These are phyloP conservation scores for Fusarium annulatum DNA, from an alignment of 2,329 filamentous ascomycete genomes.

Conservation along the genomic window DNA sequence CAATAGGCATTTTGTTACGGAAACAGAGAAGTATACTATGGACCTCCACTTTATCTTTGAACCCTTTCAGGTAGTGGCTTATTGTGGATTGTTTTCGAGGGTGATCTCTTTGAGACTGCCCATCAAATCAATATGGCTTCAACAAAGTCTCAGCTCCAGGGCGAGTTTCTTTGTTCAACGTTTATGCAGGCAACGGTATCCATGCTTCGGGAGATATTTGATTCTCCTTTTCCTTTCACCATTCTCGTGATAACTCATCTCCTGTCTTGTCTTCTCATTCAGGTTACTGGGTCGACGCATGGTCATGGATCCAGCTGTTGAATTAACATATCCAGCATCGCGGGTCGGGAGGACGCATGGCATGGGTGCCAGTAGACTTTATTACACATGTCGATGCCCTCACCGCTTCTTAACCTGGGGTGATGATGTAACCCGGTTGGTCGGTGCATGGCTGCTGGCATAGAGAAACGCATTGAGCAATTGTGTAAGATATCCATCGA, in stretches of 20 bases:
- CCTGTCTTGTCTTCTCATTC: conserved; percentile 5
- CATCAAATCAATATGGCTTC: conserved; percentile 6
- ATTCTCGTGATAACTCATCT: conserved; percentile 26
- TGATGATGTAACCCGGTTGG: conserved; percentile 44
- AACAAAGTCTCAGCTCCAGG: conserved; percentile 19
- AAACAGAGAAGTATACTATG: neutral
- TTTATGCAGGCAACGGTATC: conserved; percentile 15
- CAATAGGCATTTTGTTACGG: neutral
- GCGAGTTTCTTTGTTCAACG: conserved; percentile 24
- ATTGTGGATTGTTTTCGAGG: conserved; percentile 4
- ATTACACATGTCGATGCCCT: conserved; percentile 33
- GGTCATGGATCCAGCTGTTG: conserved; percentile 27
- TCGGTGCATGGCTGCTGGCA: conserved; percentile 29
- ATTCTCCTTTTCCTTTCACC: conserved; percentile 12
- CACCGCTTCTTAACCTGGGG: conserved; percentile 43
- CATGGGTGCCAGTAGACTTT: conserved; percentile 23
- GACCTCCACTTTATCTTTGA: neutral
- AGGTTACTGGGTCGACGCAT: conserved; percentile 44
- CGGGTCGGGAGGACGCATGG: conserved; percentile 37
- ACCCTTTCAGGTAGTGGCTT: conserved; percentile 21
- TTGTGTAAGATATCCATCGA: conserved; percentile 34
- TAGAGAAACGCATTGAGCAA: conserved; percentile 29
- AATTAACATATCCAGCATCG: conserved; percentile 25
- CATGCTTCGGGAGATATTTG: neutral
- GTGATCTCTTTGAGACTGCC: conserved; percentile 20